phyloP scores from a whole-genome alignment of 2,329 filamentous ascomycete genomes.

The Hyphodiscus sp. region DNA sequence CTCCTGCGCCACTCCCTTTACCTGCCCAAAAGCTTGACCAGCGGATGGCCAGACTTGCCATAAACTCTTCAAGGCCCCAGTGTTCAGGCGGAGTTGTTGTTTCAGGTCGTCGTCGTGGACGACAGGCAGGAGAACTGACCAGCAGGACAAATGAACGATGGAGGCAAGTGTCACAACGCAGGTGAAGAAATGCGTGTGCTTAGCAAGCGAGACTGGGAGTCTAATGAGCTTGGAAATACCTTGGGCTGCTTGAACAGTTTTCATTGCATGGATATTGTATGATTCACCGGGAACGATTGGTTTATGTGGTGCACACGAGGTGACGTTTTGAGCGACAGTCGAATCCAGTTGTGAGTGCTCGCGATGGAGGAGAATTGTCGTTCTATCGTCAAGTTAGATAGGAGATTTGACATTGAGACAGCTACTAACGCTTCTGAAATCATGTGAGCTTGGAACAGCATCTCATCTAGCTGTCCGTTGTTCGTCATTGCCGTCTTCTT shows the following conservation, averaged over 20 bases:
- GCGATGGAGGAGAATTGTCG: slow-evolving; percentile 70
- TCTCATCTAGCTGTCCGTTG: slow-evolving; percentile 72
- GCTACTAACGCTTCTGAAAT: slow-evolving; percentile 46
- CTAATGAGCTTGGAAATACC: slow-evolving; percentile 70
- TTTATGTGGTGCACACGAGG: slow-evolving; percentile 56
- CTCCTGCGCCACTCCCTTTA: slow-evolving; percentile 73
- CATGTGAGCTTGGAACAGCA: slow-evolving; percentile 89
- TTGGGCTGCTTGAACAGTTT: slow-evolving; percentile 73
- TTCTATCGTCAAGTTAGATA: slow-evolving; percentile 31
- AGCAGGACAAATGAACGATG: slow-evolving; percentile 76
- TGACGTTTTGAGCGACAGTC: slow-evolving; percentile 49
- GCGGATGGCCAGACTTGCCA: slow-evolving; percentile 27
- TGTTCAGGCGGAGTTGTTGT: slow-evolving; percentile 72
- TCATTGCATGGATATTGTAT: slow-evolving; percentile 56
- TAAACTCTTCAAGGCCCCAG: slow-evolving; percentile 26
- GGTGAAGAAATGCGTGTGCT: slow-evolving; percentile 78
- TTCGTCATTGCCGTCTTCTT: slow-evolving; percentile 66
- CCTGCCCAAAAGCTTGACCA: slow-evolving; percentile 65
- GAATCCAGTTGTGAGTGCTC: slow-evolving; percentile 70
- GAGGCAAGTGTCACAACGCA: slow-evolving; percentile 74
- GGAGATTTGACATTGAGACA: not conserved
- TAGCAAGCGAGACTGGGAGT: slow-evolving; percentile 63
- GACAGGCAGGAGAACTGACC: slow-evolving; percentile 40
- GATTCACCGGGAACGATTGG: slow-evolving; percentile 19
- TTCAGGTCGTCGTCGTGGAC: slow-evolving; percentile 58